Base-by-base conservation (phyloP, 2,329 filamentous ascomycete genomes). In the Chaetomiaceae sp. region DNA sequence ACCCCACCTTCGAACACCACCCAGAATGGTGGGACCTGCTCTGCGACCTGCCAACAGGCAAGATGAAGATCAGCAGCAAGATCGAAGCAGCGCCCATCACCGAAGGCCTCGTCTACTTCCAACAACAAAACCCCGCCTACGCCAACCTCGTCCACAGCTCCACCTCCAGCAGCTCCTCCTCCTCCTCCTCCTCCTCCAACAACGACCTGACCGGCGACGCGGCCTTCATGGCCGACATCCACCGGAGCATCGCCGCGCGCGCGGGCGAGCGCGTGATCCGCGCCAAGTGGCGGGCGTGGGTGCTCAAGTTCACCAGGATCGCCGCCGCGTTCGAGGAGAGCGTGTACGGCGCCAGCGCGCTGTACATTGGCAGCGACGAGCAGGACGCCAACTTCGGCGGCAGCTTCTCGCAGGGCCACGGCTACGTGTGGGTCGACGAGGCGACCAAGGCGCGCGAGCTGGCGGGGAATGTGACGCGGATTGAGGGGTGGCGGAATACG, bases 21-120 rank as follows among this genome's bases (percentile, higher is more conserved):
- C 89, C 88, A 0, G 91, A 96, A 68, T 99, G 94, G 94, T 99
- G 94, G 94, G 94, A 99, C 70, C 73, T 99, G 9, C 78, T 99
- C 12, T 99, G 94, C 69, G 94, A 99, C 69, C 76, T 99, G 38
- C 88, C 91, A 0, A 92, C 86, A 1, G 94, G 94, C 9, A 85
- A 91, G 39, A 91, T 99, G 77, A 95, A 94, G 71, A 97, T 99
- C 65, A 95, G 89, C 65, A 89, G 82, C 68, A 86, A 85, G 63
- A 91, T 97, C 60, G 92, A 97, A 58, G 72, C 81, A 20, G 88
- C 91, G 0, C 82, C 86, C 1, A 71, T 88, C 4, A 96, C 91
- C 0, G 94, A 99, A 63, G 92, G 92, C 0, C 77, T 94, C 9
- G 68, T 85, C 2, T 95, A 88, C 68, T 97, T 97, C 70, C 89